Conservation (phyloP, 352 stramenopile species). For the Peronospora destructor region DNA sequence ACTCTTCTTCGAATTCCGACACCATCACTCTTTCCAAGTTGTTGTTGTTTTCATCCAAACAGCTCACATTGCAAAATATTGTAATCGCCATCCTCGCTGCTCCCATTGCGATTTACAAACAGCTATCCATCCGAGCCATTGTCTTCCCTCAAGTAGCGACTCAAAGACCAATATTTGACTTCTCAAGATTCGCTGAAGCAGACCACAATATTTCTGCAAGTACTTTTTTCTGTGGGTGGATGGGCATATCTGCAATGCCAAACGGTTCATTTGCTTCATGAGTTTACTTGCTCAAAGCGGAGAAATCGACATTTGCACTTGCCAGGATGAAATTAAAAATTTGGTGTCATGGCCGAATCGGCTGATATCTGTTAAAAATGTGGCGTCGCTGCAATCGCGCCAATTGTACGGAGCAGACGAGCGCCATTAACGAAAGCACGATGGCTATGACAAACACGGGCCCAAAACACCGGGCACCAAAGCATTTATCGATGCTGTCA, state of each 20-base stretch:
- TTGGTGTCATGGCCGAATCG: constrained; percentile 45
- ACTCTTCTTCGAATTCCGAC: no score
- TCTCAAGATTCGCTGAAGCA: no score
- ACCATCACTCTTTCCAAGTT: no score
- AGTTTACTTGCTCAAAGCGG: neutral
- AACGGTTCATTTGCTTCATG: constrained; percentile 4
- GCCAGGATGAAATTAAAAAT: no score
- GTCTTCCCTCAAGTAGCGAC: no score
- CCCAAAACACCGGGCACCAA: constrained; percentile 51
- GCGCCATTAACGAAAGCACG: constrained; percentile 43
- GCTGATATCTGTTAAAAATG: constrained; percentile 26
- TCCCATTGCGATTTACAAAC: no score
- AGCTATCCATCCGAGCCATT: no score
- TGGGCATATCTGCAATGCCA: constrained; percentile 2
- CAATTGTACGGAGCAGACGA: constrained; percentile 47
- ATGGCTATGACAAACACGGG: constrained; percentile 60
- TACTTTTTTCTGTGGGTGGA: neutral
- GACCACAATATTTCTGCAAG: no score
- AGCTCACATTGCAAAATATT: no score
- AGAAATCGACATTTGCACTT: constrained; percentile 25
- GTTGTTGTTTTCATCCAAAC: no score
- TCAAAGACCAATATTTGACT: no score
- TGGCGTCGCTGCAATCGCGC: constrained; percentile 28
- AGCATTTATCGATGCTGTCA: constrained; percentile 47
- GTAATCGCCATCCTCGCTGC: no score